phyloP scores from a whole-genome alignment of 352 stramenopile genomes.

The Phytophthora parvispora region DNA sequence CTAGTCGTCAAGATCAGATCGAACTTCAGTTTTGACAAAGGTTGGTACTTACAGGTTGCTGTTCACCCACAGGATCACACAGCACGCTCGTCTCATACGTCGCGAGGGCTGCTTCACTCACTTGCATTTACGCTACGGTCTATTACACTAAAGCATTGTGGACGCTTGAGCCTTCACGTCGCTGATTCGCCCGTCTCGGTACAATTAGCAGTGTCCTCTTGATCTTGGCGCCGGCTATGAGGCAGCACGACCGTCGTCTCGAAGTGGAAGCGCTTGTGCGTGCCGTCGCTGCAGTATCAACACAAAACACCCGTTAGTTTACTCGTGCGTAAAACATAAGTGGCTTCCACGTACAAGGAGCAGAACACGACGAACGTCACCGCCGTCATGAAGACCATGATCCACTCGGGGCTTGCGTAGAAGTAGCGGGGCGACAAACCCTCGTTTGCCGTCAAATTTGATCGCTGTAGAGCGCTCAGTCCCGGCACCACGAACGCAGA shows the following conservation, averaged over 20 bases:
- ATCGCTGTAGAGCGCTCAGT: constrained; percentile 56
- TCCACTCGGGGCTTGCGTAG: constrained; percentile 61
- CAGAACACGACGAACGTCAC: constrained; percentile 58
- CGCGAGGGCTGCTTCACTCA: too few species aligned
- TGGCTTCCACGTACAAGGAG: constrained; percentile 71
- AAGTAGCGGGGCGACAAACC: constrained; percentile 45
- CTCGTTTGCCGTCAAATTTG: constrained; percentile 32
- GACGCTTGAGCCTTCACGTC: neutral
- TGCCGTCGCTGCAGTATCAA: neutral
- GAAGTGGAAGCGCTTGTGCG: neutral
- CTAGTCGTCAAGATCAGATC: too few species aligned
- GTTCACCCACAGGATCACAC: neutral
- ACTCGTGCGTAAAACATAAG: too few species aligned
- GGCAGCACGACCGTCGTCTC: neutral
- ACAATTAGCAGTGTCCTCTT: neutral
- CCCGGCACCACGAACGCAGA: constrained; percentile 65
- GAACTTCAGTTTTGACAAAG: too few species aligned
- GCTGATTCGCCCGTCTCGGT: neutral
- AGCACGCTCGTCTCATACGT: neutral
- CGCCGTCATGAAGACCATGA: constrained; percentile 52
- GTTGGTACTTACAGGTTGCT: too few species aligned
- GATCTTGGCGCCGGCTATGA: neutral
- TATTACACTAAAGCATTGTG: neutral
- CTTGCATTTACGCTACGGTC: too few species aligned
- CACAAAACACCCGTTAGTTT: too few species aligned